These are phyloP conservation scores for Boletus speciosus DNA, from an alignment of 768 basidiomycete genomes.

Conservation along the genomic window DNA sequence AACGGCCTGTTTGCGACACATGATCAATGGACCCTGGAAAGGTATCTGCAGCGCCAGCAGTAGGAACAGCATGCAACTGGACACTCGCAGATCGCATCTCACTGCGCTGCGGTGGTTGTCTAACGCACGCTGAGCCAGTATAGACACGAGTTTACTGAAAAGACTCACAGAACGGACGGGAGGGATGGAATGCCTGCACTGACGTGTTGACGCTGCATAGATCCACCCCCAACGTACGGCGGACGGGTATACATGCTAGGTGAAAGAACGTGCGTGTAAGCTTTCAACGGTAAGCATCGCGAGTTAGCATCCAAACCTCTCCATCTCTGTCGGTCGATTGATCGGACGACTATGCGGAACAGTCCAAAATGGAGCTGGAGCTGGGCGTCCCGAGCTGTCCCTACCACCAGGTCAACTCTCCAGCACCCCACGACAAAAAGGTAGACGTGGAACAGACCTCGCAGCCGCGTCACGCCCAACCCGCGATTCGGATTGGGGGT, in stretches of 20 bases:
- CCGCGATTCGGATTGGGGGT: background rate
- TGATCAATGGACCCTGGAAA: background rate
- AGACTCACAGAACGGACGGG: background rate
- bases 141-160: background rate
- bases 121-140: background rate
- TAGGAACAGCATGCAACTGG: background rate
- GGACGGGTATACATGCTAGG: background rate
- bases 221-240: background rate
- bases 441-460: slow-evolving; percentile 5
- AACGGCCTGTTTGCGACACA: background rate
- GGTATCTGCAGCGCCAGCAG: background rate
- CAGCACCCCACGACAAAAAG: background rate
- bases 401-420: slow-evolving; percentile 6
- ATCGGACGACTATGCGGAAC: background rate
- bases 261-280: background rate
- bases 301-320: background rate
- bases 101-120: background rate
- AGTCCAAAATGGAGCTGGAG: slow-evolving; percentile 1
- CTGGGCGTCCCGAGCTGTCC: background rate
- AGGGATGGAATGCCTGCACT: background rate
- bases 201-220: background rate
- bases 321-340: background rate
- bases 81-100: background rate
- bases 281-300: background rate
- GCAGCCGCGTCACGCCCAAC: background rate